These are phyloP conservation scores for Agrocybe praecox DNA, from an alignment of 768 basidiomycete genomes.

Conservation along the genomic window DNA sequence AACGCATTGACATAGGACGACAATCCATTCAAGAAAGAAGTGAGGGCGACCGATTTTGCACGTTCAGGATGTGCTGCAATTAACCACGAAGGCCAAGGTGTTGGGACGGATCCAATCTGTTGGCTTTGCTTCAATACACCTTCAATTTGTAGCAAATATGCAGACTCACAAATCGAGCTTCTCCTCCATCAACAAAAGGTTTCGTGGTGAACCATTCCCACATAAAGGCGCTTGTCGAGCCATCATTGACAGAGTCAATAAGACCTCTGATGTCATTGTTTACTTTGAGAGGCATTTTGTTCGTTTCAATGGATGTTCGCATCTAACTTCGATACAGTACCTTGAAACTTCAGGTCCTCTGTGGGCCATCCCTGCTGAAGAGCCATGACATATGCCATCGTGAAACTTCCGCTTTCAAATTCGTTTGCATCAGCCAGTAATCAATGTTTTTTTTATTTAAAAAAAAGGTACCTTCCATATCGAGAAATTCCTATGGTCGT, in stretches of 20 bases:
- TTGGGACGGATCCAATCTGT: constrained; percentile 83
- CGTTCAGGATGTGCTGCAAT: constrained; percentile 84
- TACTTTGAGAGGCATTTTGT: constrained; percentile 41
- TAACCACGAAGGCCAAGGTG: constrained; percentile 97
- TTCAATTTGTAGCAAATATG: not conserved
- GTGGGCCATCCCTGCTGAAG: constrained; percentile 82
- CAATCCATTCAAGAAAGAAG: constrained; percentile 63
- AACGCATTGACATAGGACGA: constrained; percentile 70
- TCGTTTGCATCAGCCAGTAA: not conserved
- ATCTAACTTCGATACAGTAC: constrained; percentile 36
- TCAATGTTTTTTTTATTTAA: not conserved
- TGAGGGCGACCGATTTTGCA: constrained; percentile 50
- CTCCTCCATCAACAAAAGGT: constrained; percentile 75
- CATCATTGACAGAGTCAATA: constrained; percentile 86
- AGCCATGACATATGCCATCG: constrained; percentile 96
- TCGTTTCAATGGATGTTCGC: no score
- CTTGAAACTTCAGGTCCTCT: constrained; percentile 67
- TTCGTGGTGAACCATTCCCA: constrained; percentile 90
- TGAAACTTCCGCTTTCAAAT: constrained; percentile 77
- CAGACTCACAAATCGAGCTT: constrained; percentile 78
- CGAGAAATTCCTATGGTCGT: constrained; percentile 90
- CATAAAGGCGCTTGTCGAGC: constrained; percentile 88
- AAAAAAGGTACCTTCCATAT: constrained; percentile 63
- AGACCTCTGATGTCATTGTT: constrained; percentile 83
- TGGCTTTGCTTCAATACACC: not conserved